A percentile compares a stretch with the other conserved stretches of the same genome.
phyloP scores from a whole-genome alignment of 2,329 filamentous ascomycete species.

The Fusarium duplospermum region DNA sequence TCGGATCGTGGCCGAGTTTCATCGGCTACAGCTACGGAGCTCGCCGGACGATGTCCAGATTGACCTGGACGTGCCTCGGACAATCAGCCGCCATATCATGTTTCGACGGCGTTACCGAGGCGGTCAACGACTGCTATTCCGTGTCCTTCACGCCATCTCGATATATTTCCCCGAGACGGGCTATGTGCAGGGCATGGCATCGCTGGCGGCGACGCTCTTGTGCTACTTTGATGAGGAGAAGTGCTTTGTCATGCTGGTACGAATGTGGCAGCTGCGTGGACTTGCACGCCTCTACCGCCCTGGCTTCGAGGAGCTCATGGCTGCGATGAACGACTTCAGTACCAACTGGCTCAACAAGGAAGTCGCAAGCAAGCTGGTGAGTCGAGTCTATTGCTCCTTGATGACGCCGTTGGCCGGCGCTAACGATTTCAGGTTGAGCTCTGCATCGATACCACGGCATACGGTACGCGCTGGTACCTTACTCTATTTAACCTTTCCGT shows the following conservation, averaged over 20 bases:
- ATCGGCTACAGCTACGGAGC: slow-evolving; percentile 76
- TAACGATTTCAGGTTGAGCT: slow-evolving; percentile 71
- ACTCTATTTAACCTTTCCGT: slow-evolving; percentile 98
- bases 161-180: slow-evolving; percentile 92
- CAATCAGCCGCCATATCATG: slow-evolving; percentile 97
- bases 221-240: slow-evolving; percentile 98
- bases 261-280: slow-evolving; percentile 90
- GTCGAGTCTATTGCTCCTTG: slow-evolving; percentile 58
- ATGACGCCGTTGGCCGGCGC: not conserved
- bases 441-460: slow-evolving; percentile 87
- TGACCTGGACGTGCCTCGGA: slow-evolving; percentile 94
- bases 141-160: slow-evolving; percentile 90
- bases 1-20: slow-evolving; percentile 77
- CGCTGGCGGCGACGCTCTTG: slow-evolving; percentile 88
- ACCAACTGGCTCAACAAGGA: slow-evolving; percentile 84
- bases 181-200: slow-evolving; percentile 98
- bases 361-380: slow-evolving; percentile 82
- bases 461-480: slow-evolving; percentile 96
- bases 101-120: slow-evolving; percentile 92
- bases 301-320: slow-evolving; percentile 89
- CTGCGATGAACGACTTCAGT: slow-evolving; percentile 86
- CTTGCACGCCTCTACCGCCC: slow-evolving; percentile 85
- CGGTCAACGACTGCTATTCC: slow-evolving; percentile 90
- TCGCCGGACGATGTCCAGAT: slow-evolving; percentile 97
- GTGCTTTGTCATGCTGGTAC: slow-evolving; percentile 95